These are phyloP conservation scores for Protomyces gravidus DNA, from an alignment of 1,139 yeast species.

Conservation along the genomic window DNA sequence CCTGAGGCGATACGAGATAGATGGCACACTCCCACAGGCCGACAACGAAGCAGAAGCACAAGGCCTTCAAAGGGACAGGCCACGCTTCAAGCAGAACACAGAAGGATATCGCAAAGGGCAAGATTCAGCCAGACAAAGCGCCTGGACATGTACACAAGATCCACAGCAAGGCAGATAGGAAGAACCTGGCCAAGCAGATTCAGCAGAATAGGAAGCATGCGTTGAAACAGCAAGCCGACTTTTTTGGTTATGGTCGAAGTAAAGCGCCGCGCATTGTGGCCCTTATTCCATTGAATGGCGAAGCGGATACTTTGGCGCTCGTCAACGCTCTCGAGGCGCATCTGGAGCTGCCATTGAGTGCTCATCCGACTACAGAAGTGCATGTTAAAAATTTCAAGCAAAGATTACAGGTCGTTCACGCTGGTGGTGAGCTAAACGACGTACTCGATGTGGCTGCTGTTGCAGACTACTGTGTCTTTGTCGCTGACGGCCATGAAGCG, in stretches of 20 bases:
- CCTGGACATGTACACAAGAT: constrained; percentile 41
- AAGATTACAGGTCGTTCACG: constrained; percentile 70
- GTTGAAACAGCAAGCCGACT: constrained; percentile 47
- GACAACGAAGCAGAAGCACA: constrained; percentile 71
- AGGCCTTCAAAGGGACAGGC: constrained; percentile 72
- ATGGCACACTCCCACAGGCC: constrained; percentile 66
- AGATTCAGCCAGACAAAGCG: constrained; percentile 65
- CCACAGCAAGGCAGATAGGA: constrained; percentile 64
- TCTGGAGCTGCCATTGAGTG: constrained; percentile 35
- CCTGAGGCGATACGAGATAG: too few relatives aligned
- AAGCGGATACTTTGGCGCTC: constrained; percentile 57
- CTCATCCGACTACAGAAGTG: constrained; percentile 42
- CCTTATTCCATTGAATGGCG: constrained; percentile 71
- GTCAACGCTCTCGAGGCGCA: constrained; percentile 45
- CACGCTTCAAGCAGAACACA: constrained; percentile 84
- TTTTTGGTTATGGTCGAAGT: constrained; percentile 66
- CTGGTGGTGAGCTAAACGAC: constrained; percentile 55
- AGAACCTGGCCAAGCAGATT: constrained; percentile 72
- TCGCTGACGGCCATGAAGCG: constrained; percentile 67
- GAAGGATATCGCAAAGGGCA: constrained; percentile 64
- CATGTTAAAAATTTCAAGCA: constrained; percentile 69
- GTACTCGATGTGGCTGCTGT: constrained; percentile 82
- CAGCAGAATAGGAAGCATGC: constrained; percentile 66
- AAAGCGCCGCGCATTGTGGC: constrained; percentile 81
- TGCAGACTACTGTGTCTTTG: constrained; percentile 83